Percentiles rank a stretch among this genome's conserved stretches.
These are phyloP conservation scores for Colletotrichum karsti DNA, from an alignment of 2,329 filamentous ascomycete genomes.

Conservation along the genomic window DNA sequence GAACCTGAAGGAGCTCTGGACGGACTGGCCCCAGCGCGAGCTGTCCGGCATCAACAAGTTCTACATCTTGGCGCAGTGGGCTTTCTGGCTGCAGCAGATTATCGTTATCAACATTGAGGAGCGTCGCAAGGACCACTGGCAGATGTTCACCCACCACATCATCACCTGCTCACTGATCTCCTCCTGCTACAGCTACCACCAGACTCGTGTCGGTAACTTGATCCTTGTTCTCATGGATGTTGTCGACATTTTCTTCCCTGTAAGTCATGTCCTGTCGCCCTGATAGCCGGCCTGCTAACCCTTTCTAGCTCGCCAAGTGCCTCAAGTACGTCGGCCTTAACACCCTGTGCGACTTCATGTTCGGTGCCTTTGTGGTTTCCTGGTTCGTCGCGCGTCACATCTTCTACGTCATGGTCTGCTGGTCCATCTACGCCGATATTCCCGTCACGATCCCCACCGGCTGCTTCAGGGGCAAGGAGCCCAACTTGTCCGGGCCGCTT, in stretches of 20 bases:
- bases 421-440: conserved; percentile 78
- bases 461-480: conserved; percentile 73
- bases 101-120: conserved; percentile 95
- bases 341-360: conserved; percentile 80
- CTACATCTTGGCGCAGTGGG: conserved; percentile 90
- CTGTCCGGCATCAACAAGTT: conserved; percentile 80
- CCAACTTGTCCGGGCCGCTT: conserved; percentile 63
- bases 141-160: conserved; percentile 96
- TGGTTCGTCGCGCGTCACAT: conserved; percentile 89
- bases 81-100: conserved; percentile 95
- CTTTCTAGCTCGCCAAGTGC: conserved; percentile 82
- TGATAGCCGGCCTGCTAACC: conserved; percentile 13
- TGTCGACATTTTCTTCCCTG: conserved; percentile 87
- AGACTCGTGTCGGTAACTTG: conserved; percentile 87
- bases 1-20: conserved; percentile 82
- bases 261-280: conserved; percentile 52
- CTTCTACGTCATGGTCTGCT: conserved; percentile 81
- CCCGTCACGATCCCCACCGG: conserved; percentile 70
- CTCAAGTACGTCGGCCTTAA: conserved; percentile 88
- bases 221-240: conserved; percentile 94
- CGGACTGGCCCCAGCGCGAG: conserved; percentile 82
- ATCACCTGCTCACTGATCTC: conserved; percentile 85
- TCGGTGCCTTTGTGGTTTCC: conserved; percentile 84
- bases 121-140: conserved; percentile 91
- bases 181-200: conserved; percentile 85